phyloP scores from a whole-genome alignment of 2,329 filamentous ascomycete genomes.

The Pestalotiopsis sp. region DNA sequence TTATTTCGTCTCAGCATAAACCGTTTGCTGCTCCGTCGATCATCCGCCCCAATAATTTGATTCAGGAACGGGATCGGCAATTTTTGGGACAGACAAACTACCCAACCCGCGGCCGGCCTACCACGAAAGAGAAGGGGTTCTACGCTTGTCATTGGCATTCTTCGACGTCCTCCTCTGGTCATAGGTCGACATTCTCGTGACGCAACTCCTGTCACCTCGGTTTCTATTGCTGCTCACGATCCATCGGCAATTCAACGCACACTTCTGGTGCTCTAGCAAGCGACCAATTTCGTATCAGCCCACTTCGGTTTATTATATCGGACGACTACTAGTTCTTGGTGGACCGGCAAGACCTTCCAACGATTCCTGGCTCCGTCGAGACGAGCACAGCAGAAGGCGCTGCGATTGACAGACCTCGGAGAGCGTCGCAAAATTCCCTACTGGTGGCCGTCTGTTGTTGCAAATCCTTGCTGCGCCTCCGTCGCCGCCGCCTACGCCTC shows the following conservation, averaged over 20 bases:
- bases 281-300: not conserved
- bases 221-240: not conserved
- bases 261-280: not conserved
- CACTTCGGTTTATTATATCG: not conserved
- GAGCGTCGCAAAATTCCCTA: not conserved
- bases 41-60: constrained; percentile 18
- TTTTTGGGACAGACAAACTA: not conserved
- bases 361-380: not conserved
- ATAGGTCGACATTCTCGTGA: not conserved
- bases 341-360: not conserved
- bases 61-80: constrained; percentile 1
- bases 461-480: constrained; percentile 10
- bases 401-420: not conserved
- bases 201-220: not conserved
- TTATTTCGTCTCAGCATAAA: constrained; percentile 21
- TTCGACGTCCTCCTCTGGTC: not conserved
- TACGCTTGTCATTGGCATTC: not conserved
- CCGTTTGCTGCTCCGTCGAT: constrained; percentile 26
- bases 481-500: not conserved
- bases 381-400: not conserved
- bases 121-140: not conserved
- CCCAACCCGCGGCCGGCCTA: not conserved
- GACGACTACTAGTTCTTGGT: not conserved
- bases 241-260: not conserved
- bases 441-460: not conserved